These are phyloP conservation scores for Thermoascus crustaceus DNA, from an alignment of 2,329 filamentous ascomycete species.

Conservation along the genomic window DNA sequence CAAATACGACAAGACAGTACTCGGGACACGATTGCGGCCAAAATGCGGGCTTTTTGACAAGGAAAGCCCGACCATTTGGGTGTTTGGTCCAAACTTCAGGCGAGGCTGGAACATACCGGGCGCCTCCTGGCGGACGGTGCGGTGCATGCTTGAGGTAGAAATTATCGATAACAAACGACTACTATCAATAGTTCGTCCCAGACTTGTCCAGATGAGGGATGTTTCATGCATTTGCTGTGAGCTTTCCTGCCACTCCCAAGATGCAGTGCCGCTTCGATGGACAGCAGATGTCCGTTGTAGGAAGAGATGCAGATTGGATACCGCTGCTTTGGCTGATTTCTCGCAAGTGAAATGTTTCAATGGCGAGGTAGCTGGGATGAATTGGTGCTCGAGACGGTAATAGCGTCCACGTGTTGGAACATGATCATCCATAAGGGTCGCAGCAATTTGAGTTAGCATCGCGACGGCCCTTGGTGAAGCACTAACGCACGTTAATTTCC, in stretches of 20 bases:
- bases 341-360: background rate
- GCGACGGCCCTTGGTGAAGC: conserved; percentile 1
- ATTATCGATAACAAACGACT: too few species aligned
- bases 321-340: background rate
- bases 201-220: too few species aligned
- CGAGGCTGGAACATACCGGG: too few species aligned
- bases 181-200: too few species aligned
- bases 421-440: background rate
- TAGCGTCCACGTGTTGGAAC: background rate
- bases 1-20: conserved; percentile 3
- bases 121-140: too few species aligned
- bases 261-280: background rate
- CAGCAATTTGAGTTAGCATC: background rate
- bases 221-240: background rate
- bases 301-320: conserved; percentile 3
- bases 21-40: conserved; percentile 1
- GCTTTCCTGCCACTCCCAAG: background rate
- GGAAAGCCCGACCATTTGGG: background rate
- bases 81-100: background rate
- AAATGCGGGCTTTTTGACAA: conserved; percentile 1
- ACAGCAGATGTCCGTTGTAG: background rate
- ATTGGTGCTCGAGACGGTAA: background rate
- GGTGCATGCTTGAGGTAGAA: too few species aligned
- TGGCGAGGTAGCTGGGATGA: too few species aligned
- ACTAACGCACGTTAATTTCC: conserved; percentile 1